Base-by-base conservation (phyloP, 129 eudicot genomes). In the Lonicera japonica region DNA sequence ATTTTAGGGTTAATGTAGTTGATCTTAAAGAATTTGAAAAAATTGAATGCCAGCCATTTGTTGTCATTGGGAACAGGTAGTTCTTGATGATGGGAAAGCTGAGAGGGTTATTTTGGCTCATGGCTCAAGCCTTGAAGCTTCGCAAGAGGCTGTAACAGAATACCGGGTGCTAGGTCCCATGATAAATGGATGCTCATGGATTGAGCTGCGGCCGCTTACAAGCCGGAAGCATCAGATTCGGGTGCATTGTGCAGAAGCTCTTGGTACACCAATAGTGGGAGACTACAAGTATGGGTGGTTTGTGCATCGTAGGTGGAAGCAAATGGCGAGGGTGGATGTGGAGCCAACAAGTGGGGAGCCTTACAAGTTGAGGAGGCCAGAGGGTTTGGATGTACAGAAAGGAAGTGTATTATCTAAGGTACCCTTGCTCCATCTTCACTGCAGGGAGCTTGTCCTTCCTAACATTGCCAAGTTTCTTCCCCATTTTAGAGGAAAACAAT, bases 231-330 rank as follows among this genome's bases (percentile, higher is more conserved):
- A 91, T 82, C 97, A 91, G 97, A 81, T 91, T 11, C 95, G 97
- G 14, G 95, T 91, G 19, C 97, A 91, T 62, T 91, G 97, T 77
- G 95, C 95, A 25, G 94, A 91, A 80, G 97, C 97, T 60, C 94
- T 91, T 64, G 95, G 97, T 21, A 91, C 94, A 11, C 97, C 97
- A 8, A 84, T 87, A 20, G 90, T 91, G 40, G 97, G 97, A 3
- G 97, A 91, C 64, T 87, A 77, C 75, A 91, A 87, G 52, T 91
- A 91, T 12, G 97, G 97, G 14, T 91, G 97, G 97, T 86, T 84
- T 70, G 78, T 84, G 47, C 95, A 91, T 52, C 63, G 73, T 38
- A 77, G 45, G 63, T 91, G 97, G 97, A 87, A 87, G 77, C 95
- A 87, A 68, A 87, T 82, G 84, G 77, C 95, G 8, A 78, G 79